Evolutionary conservation across 305 asterid species (phyloP).

Genomic region (Nicotiana rustica): DNA sequence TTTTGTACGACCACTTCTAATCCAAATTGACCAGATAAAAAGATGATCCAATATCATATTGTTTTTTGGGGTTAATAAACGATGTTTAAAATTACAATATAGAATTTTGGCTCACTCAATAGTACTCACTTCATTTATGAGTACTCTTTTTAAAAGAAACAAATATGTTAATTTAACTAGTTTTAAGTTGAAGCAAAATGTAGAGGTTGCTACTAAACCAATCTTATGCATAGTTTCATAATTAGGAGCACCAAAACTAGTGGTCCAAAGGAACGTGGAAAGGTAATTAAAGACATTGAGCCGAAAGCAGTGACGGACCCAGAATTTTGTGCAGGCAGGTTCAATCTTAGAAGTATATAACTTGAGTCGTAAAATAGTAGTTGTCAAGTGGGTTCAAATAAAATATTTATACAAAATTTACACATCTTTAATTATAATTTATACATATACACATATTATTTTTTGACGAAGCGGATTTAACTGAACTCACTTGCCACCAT

Average conservation of each 20-base stretch:
- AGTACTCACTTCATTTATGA: background rate
- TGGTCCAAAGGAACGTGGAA: background rate
- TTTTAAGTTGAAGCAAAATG: background rate
- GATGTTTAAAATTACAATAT: too few species aligned
- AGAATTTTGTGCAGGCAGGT: too few species aligned
- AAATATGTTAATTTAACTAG: background rate
- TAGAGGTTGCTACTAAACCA: background rate
- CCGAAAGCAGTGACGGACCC: background rate
- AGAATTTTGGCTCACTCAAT: too few species aligned
- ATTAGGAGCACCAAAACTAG: background rate
- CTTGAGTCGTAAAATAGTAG: too few species aligned
- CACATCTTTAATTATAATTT: too few species aligned
- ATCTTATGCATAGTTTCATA: background rate
- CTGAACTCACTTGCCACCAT: too few species aligned
- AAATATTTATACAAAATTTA: too few species aligned
- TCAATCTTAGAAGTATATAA: too few species aligned
- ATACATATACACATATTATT: too few species aligned
- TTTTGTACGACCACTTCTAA: background rate
- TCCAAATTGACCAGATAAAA: background rate
- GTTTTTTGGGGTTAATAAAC: background rate
- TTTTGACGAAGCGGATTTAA: too few species aligned
- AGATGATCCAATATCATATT: background rate
- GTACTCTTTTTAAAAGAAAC: background rate
- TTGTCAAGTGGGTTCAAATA: too few species aligned
- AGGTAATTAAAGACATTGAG: background rate